A percentile compares a stretch with the other conserved stretches of the same genome.
phyloP scores from a whole-genome alignment of 495 filamentous ascomycete species.

The Talaromyces proteolyticus region DNA sequence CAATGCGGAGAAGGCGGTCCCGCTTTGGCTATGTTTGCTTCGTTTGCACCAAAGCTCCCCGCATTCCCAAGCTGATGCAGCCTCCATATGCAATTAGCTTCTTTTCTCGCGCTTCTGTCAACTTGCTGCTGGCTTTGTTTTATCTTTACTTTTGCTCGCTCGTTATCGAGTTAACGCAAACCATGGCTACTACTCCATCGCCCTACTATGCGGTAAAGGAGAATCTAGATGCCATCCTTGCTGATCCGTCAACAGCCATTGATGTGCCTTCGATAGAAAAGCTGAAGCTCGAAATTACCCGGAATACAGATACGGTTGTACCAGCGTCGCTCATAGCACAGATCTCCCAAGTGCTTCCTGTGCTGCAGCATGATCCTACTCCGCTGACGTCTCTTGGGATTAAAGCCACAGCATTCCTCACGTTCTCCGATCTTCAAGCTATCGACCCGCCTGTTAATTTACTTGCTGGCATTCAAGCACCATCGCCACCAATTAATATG shows the following conservation, averaged over 20 bases:
- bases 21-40: constrained; percentile 16
- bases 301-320: constrained; percentile 27
- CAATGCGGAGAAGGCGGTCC: background rate
- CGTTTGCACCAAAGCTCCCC: constrained; percentile 15
- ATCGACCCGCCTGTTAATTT: constrained; percentile 42
- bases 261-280: constrained; percentile 32
- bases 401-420: constrained; percentile 29
- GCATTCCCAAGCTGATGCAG: background rate
- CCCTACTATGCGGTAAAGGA: constrained; percentile 28
- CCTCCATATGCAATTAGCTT: too few species aligned
- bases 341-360: constrained; percentile 39
- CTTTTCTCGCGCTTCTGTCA: too few species aligned
- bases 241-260: constrained; percentile 28
- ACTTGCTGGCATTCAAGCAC: constrained; percentile 48
- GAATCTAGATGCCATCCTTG: constrained; percentile 30
- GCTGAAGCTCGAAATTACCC: constrained; percentile 34
- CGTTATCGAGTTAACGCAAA: too few species aligned
- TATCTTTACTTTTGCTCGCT: too few species aligned
- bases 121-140: too few species aligned
- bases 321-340: constrained; percentile 35
- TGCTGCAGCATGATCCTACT: constrained; percentile 45
- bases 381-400: constrained; percentile 40
- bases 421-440: constrained; percentile 36
- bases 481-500: constrained; percentile 60
- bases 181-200: constrained; percentile 34